Evolutionary conservation across 148 eudicot genomes (phyloP), one percentile per base, ranked within the genome.

Genomic region (Silene latifolia): DNA sequence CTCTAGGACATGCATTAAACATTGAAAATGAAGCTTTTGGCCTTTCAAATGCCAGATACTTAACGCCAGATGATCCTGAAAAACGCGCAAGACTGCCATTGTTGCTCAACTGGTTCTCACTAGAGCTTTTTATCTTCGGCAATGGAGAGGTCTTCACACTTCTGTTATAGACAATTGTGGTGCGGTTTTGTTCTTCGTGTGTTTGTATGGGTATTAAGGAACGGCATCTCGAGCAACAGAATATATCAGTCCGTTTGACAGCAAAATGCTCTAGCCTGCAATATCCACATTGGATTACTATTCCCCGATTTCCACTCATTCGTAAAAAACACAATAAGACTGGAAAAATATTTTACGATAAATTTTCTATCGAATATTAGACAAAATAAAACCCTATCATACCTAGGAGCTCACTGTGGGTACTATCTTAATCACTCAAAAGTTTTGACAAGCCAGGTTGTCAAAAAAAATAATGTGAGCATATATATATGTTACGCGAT

Each of bases 141-240:
- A 54, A n/a, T 7, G 71, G 64, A 23, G 69, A 18, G 69, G 69
- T 32, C 54, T 64, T 80, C 76, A 29, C 20, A 56, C 60, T 75
- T 63, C 21, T 75, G 71, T 66, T 75, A 18, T 21, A 54, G 62
- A 62, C 64, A 75, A 71, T 20, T 0, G 60, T 54, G 13, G 73
- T 63, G 60, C 15, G 27, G 70, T 68, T 70, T 71, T 44, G 74
- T 23, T 39, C 72, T 69, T 77, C 80, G 47, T 23, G 57, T 23
- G 59, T 74, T 67, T 74, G 83, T 54, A 74, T 61, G 3, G 68
- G 63, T 35, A 79, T 76, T 14, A 77, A 53, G 13, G 73, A 66
- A 75, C 24, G 72, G 64, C 87, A 85, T 58, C 72, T 74, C 3
- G 81, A 68, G 79, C 87, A 85, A 15, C 77, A 77, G 77, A 74